Evolutionary conservation across 495 filamentous ascomycete species (phyloP).

Genomic region (Penicillium soppii): DNA sequence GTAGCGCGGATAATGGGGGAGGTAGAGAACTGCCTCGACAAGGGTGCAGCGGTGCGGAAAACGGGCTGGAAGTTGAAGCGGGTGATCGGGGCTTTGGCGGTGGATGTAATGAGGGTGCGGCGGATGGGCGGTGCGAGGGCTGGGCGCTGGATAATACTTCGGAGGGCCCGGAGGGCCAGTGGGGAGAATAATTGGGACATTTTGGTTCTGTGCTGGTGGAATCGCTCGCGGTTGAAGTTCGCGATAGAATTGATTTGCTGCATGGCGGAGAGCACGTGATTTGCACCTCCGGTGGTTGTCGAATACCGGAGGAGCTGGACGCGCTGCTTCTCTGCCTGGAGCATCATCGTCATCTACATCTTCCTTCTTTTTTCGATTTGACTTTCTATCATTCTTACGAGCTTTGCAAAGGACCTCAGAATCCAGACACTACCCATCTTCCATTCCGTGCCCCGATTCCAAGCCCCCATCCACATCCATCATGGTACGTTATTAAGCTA

Average conservation of each 20-base stretch:
- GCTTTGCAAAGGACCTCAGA: conserved; percentile 2
- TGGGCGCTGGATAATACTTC: conserved; percentile 39
- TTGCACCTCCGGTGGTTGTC: conserved; percentile 26
- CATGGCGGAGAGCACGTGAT: conserved; percentile 27
- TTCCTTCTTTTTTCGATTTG: conserved; percentile 11
- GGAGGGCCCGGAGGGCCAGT: conserved; percentile 38
- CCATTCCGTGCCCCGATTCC: background rate
- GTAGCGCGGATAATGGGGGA: conserved; percentile 43
- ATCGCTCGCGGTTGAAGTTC: conserved; percentile 7
- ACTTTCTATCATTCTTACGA: conserved; percentile 5
- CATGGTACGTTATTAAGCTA: conserved; percentile 38
- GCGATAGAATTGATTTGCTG: conserved; percentile 6
- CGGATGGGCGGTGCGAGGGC: conserved; percentile 13
- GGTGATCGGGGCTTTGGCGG: conserved; percentile 15
- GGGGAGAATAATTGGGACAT: conserved; percentile 42
- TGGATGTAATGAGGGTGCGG: conserved; percentile 21
- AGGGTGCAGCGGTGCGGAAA: conserved; percentile 33
- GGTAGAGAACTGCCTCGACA: conserved; percentile 41
- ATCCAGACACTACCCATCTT: background rate
- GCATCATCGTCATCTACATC: conserved; percentile 22
- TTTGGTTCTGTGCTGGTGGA: conserved; percentile 2
- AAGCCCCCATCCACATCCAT: conserved; percentile 14
- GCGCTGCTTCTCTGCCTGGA: conserved; percentile 35
- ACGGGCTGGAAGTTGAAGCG: conserved; percentile 36
- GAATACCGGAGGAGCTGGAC: conserved; percentile 37